phyloP scores from a whole-genome alignment of 2,329 filamentous ascomycete species.

The Ceratocystis cubensis region DNA sequence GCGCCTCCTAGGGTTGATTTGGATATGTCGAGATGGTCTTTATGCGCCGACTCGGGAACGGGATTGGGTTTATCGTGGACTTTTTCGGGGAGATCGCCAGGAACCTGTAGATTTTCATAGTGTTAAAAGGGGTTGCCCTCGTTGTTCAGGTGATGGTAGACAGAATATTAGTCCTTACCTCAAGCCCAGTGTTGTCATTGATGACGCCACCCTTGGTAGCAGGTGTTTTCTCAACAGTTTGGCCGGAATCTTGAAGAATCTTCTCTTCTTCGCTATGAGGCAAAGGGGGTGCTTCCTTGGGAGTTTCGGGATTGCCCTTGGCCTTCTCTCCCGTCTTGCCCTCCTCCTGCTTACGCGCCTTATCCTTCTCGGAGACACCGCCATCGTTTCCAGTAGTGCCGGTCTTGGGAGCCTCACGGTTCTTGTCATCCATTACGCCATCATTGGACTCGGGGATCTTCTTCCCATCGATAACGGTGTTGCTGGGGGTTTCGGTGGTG shows the following conservation, averaged over 20 bases:
- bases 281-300: constrained; percentile 72
- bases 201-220: constrained; percentile 20
- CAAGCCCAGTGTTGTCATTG: constrained; percentile 34
- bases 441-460: constrained; percentile 54
- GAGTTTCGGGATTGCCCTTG: constrained; percentile 66
- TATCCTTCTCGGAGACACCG: constrained; percentile 77
- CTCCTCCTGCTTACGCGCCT: constrained; percentile 57
- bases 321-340: constrained; percentile 50
- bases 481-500: constrained; percentile 34
- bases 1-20: constrained; percentile 22
- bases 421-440: constrained; percentile 87
- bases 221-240: constrained; percentile 25
- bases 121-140: constrained; percentile 8
- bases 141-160: neutral
- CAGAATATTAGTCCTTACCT: constrained; percentile 36
- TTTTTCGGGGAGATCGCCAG: constrained; percentile 64
- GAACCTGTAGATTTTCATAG: constrained; percentile 46
- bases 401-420: constrained; percentile 61
- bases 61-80: constrained; percentile 63
- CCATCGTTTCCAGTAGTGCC: constrained; percentile 83
- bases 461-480: constrained; percentile 45
- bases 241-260: constrained; percentile 33
- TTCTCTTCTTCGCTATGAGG: constrained; percentile 71
- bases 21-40: constrained; percentile 47
- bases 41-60: constrained; percentile 51